These are phyloP conservation scores for Fusarium armeniacum DNA, from an alignment of 2,329 filamentous ascomycete genomes.

Conservation along the genomic window DNA sequence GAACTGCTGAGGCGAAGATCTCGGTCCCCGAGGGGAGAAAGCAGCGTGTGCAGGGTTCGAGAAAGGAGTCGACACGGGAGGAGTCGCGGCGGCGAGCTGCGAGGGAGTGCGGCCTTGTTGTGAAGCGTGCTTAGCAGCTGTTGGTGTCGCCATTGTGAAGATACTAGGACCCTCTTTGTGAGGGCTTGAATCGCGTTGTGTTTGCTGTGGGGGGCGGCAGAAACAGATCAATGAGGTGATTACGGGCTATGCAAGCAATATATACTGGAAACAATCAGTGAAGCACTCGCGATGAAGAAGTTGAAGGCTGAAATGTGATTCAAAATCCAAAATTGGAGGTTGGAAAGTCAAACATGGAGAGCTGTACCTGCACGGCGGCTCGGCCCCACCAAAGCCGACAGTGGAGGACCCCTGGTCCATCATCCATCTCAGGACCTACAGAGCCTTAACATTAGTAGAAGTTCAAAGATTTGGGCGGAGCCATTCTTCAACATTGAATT, in stretches of 20 bases:
- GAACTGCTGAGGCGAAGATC: constrained; percentile 74
- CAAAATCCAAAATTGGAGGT: constrained; percentile 13
- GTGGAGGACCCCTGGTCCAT: constrained; percentile 19
- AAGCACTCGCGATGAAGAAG: background rate
- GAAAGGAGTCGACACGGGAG: constrained; percentile 77
- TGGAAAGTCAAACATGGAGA: constrained; percentile 24
- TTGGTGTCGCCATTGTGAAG: constrained; percentile 63
- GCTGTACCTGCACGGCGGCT: constrained; percentile 30
- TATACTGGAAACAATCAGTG: background rate
- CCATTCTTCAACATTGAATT: constrained; percentile 4
- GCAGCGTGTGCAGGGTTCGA: constrained; percentile 69
- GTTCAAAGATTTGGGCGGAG: constrained; percentile 14
- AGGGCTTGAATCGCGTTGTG: constrained; percentile 22
- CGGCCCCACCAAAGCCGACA: constrained; percentile 43
- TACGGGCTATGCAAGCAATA: background rate
- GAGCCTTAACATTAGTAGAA: background rate
- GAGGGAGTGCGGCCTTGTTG: constrained; percentile 64
- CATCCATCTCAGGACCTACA: background rate
- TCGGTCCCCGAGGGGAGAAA: constrained; percentile 70
- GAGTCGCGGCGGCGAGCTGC: constrained; percentile 69
- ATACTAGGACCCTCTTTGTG: constrained; percentile 29
- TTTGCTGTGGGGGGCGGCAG: background rate
- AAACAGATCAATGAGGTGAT: background rate
- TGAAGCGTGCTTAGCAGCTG: constrained; percentile 63
- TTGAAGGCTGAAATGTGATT: background rate